These are phyloP conservation scores for Fusarium tupiense DNA, from an alignment of 2,329 filamentous ascomycete species.

Conservation along the genomic window DNA sequence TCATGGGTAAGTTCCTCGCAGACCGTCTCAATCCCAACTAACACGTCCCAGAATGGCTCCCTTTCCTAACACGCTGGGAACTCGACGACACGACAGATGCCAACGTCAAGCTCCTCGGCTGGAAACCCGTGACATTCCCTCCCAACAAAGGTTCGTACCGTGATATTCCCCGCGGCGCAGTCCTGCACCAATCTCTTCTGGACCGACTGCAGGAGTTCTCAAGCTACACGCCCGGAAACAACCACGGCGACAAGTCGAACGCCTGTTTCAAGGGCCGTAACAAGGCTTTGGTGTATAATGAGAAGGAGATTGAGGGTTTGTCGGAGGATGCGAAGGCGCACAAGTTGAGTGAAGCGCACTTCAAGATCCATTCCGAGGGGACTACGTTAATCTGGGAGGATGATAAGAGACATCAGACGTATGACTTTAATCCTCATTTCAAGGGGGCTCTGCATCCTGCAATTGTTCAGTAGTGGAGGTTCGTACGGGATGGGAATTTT, in stretches of 20 bases:
- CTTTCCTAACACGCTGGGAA: slow-evolving; percentile 54
- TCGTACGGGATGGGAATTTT: neutral
- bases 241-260: slow-evolving; percentile 43
- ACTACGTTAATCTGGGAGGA: neutral
- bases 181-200: slow-evolving; percentile 51
- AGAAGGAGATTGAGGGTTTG: neutral
- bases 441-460: neutral
- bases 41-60: slow-evolving; percentile 49
- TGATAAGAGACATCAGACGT: slow-evolving; percentile 31
- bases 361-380: slow-evolving; percentile 8
- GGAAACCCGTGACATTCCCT: slow-evolving; percentile 47
- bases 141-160: slow-evolving; percentile 50
- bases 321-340: neutral
- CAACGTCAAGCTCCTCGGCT: slow-evolving; percentile 29
- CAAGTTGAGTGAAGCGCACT: slow-evolving; percentile 11
- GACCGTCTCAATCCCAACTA: neutral
- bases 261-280: slow-evolving; percentile 44
- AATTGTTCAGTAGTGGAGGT: neutral
- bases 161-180: slow-evolving; percentile 53
- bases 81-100: slow-evolving; percentile 34
- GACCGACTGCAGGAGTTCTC: slow-evolving; percentile 47
- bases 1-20: slow-evolving; percentile 50
- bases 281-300: slow-evolving; percentile 11
- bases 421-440: slow-evolving; percentile 28
- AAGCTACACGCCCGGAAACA: slow-evolving; percentile 47